These are phyloP conservation scores for Rhododendron ferrugineum DNA, from an alignment of 148 eudicot species.

Conservation along the genomic window DNA sequence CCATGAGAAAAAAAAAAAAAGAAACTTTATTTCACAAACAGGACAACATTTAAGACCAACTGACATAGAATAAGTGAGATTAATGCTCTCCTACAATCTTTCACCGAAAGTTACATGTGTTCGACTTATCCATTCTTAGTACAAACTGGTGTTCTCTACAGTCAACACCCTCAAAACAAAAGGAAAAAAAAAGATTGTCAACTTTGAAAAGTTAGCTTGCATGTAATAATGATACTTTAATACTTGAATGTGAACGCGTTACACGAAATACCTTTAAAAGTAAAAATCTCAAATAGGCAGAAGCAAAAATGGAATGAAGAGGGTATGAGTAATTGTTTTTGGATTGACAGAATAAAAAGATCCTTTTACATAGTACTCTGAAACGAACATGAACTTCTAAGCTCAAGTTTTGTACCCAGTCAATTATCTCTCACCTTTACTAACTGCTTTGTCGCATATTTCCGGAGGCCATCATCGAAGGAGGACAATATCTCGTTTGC, in stretches of 20 bases:
- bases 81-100: not conserved
- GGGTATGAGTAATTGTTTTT: not conserved
- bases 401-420: not conserved
- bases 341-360: not conserved
- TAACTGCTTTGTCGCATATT: conserved; percentile 76
- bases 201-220: not conserved
- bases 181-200: not conserved
- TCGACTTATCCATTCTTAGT: not conserved
- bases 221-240: not conserved
- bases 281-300: not conserved
- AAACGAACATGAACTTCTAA: conserved; percentile 6
- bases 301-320: not conserved
- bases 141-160: too few species aligned
- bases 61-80: not conserved
- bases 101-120: not conserved
- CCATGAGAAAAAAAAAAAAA: not conserved
- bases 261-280: not conserved
- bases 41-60: not conserved
- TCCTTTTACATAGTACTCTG: not conserved
- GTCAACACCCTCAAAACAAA: not conserved
- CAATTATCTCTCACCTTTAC: conserved; percentile 53
- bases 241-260: not conserved
- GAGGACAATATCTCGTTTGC: conserved; percentile 95
- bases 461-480: conserved; percentile 89
- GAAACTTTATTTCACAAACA: not conserved